Base-by-base conservation (phyloP, 1,284 basidiomycete genomes). In the Cystobasidium pallidum region DNA sequence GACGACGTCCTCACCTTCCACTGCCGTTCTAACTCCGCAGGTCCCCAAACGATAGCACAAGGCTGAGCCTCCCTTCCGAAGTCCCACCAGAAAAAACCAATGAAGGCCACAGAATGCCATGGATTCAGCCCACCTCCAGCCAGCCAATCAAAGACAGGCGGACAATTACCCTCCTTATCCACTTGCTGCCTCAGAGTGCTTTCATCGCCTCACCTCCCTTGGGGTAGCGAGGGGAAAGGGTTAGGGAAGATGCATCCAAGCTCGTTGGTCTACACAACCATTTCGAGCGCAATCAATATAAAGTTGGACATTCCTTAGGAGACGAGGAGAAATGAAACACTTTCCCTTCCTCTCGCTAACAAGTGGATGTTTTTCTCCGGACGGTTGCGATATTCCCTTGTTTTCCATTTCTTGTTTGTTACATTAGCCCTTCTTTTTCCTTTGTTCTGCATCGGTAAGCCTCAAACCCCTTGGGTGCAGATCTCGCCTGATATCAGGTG, bases 171-270 rank as follows among this genome's bases (percentile, higher is more conserved):
- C 62, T 65, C 49, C 62, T 61, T 65, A 65, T 65, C 62, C 62
- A 65, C 62, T 65, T 65, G 62, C 62, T 65, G 62, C 62, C 45
- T 65, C 62, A 47, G 58, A 47, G 43, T n/a, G 26, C 39, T 7
- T 43, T 61, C 32, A 39, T 30, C 55, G 58, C 43, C 43, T 61
- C 45, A 65, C 19, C 32, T 51, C 62, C 41, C 41, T 43, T 65
- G 62, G 62, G 45, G 62, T 51, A 65, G 62, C 62, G 62, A 65
- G 62, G 62, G 62, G 62, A 65, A 65, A 52, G 49, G 62, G 62
- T 65, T 49, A 52, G 62, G 62, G 49, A 52, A 65, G 43, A 49
- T 65, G 62, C 21, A 36, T 65, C 41, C 11, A 36, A 51, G 45
- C 62, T 61, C 58, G 58, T n/a, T 47, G 58, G 58, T 43, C 58